Evolutionary conservation across 78 protist genomes (phyloP).

Genomic region (Tieghemostelium lacteum): DNA sequence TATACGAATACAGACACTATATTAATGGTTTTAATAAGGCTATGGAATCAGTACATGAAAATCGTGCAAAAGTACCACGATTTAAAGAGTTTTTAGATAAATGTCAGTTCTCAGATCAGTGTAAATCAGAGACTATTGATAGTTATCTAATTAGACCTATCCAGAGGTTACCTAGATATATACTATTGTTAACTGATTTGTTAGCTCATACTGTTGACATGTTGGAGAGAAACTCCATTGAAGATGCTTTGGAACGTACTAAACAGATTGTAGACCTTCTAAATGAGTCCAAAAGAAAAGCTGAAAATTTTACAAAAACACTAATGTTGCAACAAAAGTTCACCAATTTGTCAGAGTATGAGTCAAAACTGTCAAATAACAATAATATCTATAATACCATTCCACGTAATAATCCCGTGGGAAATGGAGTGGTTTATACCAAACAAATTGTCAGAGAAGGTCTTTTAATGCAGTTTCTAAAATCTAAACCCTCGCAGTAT

Average conservation of each 20-base stretch:
- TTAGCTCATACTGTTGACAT: slow-evolving; percentile 40
- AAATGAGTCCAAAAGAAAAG: slow-evolving; percentile 67
- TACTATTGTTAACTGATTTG: slow-evolving; percentile 59
- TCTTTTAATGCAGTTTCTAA: slow-evolving; percentile 44
- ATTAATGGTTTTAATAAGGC: slow-evolving; percentile 72
- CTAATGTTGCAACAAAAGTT: slow-evolving; percentile 23
- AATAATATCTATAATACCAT: not conserved
- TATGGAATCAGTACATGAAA: slow-evolving; percentile 57
- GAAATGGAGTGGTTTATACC: not conserved
- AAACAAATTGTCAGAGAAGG: slow-evolving; percentile 41
- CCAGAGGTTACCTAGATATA: slow-evolving; percentile 77
- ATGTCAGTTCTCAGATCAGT: slow-evolving; percentile 78
- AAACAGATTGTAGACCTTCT: slow-evolving; percentile 41
- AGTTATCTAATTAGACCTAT: slow-evolving; percentile 75
- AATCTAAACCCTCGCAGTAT: slow-evolving; percentile 47
- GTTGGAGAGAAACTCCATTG: slow-evolving; percentile 35
- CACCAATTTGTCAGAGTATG: slow-evolving; percentile 22
- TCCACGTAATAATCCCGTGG: not conserved
- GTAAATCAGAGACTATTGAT: slow-evolving; percentile 69
- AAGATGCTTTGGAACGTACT: slow-evolving; percentile 41
- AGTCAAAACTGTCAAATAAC: not conserved
- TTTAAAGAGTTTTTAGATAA: slow-evolving; percentile 74
- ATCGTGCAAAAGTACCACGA: slow-evolving; percentile 40
- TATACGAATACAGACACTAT: slow-evolving; percentile 36
- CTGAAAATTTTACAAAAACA: slow-evolving; percentile 44